A percentile compares a stretch with the other conserved stretches of the same genome.
phyloP scores from a whole-genome alignment of 2,329 filamentous ascomycete species.

The Simplicillium sp. region DNA sequence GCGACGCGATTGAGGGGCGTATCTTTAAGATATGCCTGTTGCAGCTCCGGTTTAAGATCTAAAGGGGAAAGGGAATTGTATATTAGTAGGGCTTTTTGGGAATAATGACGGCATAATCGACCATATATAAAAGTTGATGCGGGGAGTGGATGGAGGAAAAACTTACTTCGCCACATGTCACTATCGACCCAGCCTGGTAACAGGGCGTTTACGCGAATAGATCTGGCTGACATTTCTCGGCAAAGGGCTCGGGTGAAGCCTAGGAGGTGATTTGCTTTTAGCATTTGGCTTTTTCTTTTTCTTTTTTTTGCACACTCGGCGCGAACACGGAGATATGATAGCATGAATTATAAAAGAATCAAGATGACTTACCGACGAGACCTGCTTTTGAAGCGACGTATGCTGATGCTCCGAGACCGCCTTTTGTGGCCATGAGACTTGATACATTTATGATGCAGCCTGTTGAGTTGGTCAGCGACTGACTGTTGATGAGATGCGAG shows the following conservation, averaged over 20 bases:
- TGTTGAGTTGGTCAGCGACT: slow-evolving; percentile 12
- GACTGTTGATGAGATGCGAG: neutral
- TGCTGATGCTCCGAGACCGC: slow-evolving; percentile 58
- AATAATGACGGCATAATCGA: slow-evolving; percentile 4
- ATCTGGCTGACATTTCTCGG: slow-evolving; percentile 47
- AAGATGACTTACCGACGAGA: slow-evolving; percentile 47
- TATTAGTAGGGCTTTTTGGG: slow-evolving; percentile 21
- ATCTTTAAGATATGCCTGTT: slow-evolving; percentile 27
- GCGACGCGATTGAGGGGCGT: slow-evolving; percentile 64
- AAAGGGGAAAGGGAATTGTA: slow-evolving; percentile 21
- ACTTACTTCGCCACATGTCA: slow-evolving; percentile 64
- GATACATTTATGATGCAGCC: slow-evolving; percentile 75
- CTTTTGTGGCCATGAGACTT: slow-evolving; percentile 62
- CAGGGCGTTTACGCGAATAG: slow-evolving; percentile 70
- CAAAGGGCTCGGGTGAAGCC: slow-evolving; percentile 61
- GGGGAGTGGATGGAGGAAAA: slow-evolving; percentile 10
- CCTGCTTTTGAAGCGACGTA: slow-evolving; percentile 79
- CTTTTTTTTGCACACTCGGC: no score
- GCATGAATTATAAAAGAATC: slow-evolving; percentile 8
- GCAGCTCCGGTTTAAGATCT: slow-evolving; percentile 28
- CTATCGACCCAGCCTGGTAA: slow-evolving; percentile 78
- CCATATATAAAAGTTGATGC: neutral
- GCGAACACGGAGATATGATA: no score
- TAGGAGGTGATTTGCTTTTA: slow-evolving; percentile 19
- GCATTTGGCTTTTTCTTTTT: neutral